These are phyloP conservation scores for Acanthamoeba healyi DNA, from an alignment of 208 protist genomes.

Conservation along the genomic window DNA sequence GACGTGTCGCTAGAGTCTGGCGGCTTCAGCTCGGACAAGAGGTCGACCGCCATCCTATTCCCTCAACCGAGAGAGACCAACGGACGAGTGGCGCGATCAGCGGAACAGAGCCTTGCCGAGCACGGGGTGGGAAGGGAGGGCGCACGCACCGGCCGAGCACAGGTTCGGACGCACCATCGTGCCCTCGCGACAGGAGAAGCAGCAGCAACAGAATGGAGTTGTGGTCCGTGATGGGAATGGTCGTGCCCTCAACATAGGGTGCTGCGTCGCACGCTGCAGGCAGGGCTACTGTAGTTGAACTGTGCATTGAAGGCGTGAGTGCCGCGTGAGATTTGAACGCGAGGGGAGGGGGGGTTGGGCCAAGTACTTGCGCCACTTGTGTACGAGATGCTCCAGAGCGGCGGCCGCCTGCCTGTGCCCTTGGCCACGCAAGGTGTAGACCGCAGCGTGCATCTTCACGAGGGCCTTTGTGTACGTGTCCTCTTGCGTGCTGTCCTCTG, in stretches of 20 bases:
- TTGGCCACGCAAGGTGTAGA: not conserved
- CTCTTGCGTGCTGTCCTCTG: not conserved
- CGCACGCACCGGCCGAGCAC: not conserved
- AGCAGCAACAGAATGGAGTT: conserved; percentile 5
- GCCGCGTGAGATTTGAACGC: not conserved
- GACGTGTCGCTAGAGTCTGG: not conserved
- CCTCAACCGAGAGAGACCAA: too few species aligned
- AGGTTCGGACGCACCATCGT: not conserved
- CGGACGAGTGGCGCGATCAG: too few species aligned
- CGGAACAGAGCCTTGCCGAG: too few species aligned
- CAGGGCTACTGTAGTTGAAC: not conserved
- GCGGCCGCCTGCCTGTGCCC: not conserved
- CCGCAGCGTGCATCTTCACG: not conserved
- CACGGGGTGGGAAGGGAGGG: not conserved
- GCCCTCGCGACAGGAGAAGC: not conserved
- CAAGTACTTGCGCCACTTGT: conserved; percentile 13
- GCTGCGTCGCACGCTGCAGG: not conserved
- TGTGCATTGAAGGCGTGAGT: not conserved
- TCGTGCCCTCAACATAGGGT: not conserved
- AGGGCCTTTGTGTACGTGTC: not conserved
- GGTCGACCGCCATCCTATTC: not conserved
- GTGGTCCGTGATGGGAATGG: not conserved
- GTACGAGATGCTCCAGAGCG: not conserved
- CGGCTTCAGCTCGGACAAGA: conserved; percentile 1
- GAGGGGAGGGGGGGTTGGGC: not conserved